Evolutionary conservation across 495 filamentous ascomycete genomes (phyloP).

Genomic region (Lepraria neglecta): DNA sequence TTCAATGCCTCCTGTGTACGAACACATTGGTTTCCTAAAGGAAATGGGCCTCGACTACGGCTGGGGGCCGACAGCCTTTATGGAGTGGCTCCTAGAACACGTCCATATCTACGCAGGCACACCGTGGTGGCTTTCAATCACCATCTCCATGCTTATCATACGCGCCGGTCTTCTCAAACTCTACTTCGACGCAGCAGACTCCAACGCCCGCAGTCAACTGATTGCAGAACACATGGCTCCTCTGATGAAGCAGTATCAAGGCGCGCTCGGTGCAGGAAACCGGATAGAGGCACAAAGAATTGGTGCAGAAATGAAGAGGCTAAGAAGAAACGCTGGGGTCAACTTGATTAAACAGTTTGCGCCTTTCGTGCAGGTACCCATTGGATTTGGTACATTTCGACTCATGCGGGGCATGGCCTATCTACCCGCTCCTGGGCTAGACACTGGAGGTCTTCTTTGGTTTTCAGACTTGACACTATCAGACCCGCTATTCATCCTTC

Average conservation of each 20-base stretch:
- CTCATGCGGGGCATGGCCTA: slow-evolving; percentile 64
- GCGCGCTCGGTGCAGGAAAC: slow-evolving; percentile 37
- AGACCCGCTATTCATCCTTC: slow-evolving; percentile 75
- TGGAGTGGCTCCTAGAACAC: slow-evolving; percentile 74
- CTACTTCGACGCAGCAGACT: slow-evolving; percentile 54
- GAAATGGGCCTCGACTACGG: slow-evolving; percentile 79
- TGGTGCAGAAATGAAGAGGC: slow-evolving; percentile 40
- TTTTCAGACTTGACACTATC: slow-evolving; percentile 67
- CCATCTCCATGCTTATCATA: slow-evolving; percentile 54
- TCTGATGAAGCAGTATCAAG: slow-evolving; percentile 49
- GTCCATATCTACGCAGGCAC: slow-evolving; percentile 64
- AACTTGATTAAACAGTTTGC: slow-evolving; percentile 46
- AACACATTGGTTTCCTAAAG: slow-evolving; percentile 76
- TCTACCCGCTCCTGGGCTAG: slow-evolving; percentile 73
- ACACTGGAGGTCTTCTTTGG: slow-evolving; percentile 66
- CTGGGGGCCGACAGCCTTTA: slow-evolving; percentile 61
- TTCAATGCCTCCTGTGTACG: slow-evolving; percentile 40
- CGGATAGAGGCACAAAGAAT: slow-evolving; percentile 35
- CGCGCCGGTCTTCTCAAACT: slow-evolving; percentile 60
- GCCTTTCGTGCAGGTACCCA: slow-evolving; percentile 56
- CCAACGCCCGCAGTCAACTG: slow-evolving; percentile 44
- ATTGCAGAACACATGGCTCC: slow-evolving; percentile 44
- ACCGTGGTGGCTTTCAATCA: slow-evolving; percentile 77
- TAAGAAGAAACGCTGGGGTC: slow-evolving; percentile 50
- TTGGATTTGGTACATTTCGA: slow-evolving; percentile 75